Evolutionary conservation across 768 basidiomycete genomes (phyloP), one percentile per base, ranked within the genome.

Genomic region (Pleurotus giganteus): DNA sequence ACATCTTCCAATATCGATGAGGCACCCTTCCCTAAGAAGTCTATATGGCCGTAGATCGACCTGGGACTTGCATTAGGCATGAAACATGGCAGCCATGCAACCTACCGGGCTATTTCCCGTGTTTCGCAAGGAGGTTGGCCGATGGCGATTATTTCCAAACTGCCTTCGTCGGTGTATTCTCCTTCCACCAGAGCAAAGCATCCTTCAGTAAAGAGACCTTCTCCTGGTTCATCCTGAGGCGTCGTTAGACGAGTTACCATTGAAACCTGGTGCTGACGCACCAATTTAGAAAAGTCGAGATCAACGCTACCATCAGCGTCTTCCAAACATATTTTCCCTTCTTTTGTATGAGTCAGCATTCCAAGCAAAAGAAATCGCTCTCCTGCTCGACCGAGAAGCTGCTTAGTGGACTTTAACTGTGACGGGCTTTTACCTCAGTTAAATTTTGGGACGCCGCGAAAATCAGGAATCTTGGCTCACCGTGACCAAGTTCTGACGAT

Each of bases 51-150:
- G 65, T 91, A 97, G 60, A 98, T 87, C 36, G 89, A 92, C 60
- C 94, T 95, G 32, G 37, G 12, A 54, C 63, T 50, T 69, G 43
- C 31, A 23, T 42, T 39, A 45, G 56, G 39, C 29, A 31, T 44
- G n/a, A 11, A 19, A 26, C 32, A 15, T 7, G 32, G 47, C 8
- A 29, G 19, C 36, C 19, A 24, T 32, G 41, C 5, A 6, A 61
- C 80, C 58, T 64, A 93, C 91, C 93, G 79, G 13, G 96, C 86
- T 2, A 82, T 85, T 57, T 87, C 86, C 37, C 97, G 78, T 60
- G 88, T 81, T 71, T 99, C 97, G 64, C 94, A 96, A 9, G 97
- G 97, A 1, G 97, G 97, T 70, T 98, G 96, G 1, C 97, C 97
- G 57, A 99, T 90, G 17, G 95, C 97, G 58, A 94, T 84, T 4